Conservation (phyloP, 208 protist species). For the Porcisia deanei region DNA sequence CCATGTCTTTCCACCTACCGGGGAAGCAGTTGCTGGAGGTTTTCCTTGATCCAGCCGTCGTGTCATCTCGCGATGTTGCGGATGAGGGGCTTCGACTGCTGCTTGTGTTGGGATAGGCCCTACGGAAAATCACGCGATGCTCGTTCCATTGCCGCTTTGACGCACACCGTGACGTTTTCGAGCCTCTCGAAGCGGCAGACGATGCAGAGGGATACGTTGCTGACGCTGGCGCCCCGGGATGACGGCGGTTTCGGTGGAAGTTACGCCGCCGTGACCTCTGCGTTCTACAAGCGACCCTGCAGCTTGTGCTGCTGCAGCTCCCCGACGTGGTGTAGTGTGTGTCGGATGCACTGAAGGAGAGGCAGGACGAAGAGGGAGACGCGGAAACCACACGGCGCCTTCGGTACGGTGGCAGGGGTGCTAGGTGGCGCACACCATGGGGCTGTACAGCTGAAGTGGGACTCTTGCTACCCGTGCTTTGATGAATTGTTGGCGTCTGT, state of each 20-base stretch:
- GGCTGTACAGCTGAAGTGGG: not conserved
- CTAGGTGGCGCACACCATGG: not conserved
- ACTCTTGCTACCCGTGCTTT: not conserved
- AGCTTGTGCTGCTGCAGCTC: not conserved
- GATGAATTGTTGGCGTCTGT: not conserved
- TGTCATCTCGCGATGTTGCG: not conserved
- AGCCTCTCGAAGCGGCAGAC: not conserved
- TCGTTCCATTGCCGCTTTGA: not conserved
- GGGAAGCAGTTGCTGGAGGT: not conserved
- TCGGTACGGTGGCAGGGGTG: slow-evolving; percentile 10
- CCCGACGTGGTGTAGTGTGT: not conserved
- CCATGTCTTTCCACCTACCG: not conserved
- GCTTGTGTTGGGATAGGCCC: not conserved
- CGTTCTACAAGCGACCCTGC: not conserved
- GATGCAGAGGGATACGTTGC: not conserved
- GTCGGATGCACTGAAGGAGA: slow-evolving; percentile 1
- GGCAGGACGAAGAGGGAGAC: not conserved
- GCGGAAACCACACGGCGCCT: not conserved
- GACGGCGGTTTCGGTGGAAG: not conserved
- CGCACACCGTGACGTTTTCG: not conserved
- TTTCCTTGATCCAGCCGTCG: not conserved
- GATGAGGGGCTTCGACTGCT: not conserved
- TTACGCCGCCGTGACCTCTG: not conserved
- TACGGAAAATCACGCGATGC: not conserved
- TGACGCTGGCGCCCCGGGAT: not conserved